Evolutionary conservation across 106 monocot genomes (phyloP).

Genomic region (Phalaenopsis equestris): DNA sequence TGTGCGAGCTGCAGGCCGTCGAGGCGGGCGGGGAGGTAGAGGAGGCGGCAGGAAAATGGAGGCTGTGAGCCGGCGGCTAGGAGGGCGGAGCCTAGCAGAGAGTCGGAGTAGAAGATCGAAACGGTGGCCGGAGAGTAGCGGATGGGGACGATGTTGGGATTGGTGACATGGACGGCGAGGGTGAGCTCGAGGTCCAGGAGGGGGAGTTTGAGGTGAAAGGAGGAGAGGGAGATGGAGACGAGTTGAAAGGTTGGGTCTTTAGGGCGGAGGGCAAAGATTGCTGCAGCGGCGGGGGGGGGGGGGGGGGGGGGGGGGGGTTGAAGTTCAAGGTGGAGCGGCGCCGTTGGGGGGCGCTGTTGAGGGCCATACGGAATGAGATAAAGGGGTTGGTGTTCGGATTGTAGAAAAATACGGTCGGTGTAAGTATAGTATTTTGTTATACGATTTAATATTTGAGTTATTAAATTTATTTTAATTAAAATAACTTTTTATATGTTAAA

Average conservation of each 20-base stretch:
- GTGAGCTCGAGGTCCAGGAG: slow-evolving; percentile 56
- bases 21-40: slow-evolving; percentile 53
- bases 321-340: slow-evolving; percentile 24
- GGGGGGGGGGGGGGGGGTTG: too few relatives aligned
- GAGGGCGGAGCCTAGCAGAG: slow-evolving; percentile 52
- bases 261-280: slow-evolving; percentile 33
- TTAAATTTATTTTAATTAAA: too few relatives aligned
- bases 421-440: too few relatives aligned
- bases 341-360: background rate
- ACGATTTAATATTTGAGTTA: too few relatives aligned
- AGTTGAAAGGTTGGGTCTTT: slow-evolving; percentile 63
- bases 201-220: slow-evolving; percentile 44
- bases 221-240: slow-evolving; percentile 62
- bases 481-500: too few relatives aligned
- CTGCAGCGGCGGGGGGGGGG: slow-evolving; percentile 26
- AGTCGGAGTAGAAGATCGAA: slow-evolving; percentile 66
- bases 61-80: slow-evolving; percentile 49
- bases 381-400: background rate
- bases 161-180: slow-evolving; percentile 79
- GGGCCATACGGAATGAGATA: too few relatives aligned
- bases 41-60: slow-evolving; percentile 38
- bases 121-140: slow-evolving; percentile 41
- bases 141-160: slow-evolving; percentile 75
- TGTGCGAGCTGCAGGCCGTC: slow-evolving; percentile 47
- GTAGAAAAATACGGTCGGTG: background rate